Percentiles rank a stretch among this genome's conserved stretches.
These are phyloP conservation scores for Phoma sp. DNA, from an alignment of 2,329 filamentous ascomycete genomes.

Conservation along the genomic window DNA sequence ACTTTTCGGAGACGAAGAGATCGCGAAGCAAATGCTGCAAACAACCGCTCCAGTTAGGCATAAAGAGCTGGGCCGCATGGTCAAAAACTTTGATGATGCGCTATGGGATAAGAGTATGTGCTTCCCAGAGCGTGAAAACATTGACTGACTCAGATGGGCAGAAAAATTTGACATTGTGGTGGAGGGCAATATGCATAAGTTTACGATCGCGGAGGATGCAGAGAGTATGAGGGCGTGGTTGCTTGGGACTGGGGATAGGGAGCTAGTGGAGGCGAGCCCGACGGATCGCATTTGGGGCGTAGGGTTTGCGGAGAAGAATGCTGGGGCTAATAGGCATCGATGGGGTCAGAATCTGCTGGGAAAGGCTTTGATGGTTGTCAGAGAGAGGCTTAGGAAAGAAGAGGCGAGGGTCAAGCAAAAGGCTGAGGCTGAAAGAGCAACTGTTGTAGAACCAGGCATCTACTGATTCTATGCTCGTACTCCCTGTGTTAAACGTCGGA, in stretches of 20 bases:
- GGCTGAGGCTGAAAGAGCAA: neutral
- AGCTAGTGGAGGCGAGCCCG: slow-evolving; percentile 62
- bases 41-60: slow-evolving; percentile 56
- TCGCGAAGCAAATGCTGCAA: slow-evolving; percentile 57
- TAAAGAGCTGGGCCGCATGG: slow-evolving; percentile 62
- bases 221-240: slow-evolving; percentile 56
- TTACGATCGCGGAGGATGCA: slow-evolving; percentile 54
- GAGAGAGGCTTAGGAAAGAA: slow-evolving; percentile 58
- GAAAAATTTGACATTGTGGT: slow-evolving; percentile 62
- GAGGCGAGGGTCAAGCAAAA: neutral
- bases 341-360: slow-evolving; percentile 73
- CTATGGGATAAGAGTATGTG: slow-evolving; percentile 56
- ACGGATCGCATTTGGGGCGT: slow-evolving; percentile 70
- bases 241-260: slow-evolving; percentile 63
- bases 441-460: no score
- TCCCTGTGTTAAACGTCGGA: no score
- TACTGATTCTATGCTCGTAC: no score
- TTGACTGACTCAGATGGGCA: slow-evolving; percentile 12
- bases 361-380: slow-evolving; percentile 65
- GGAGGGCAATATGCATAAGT: slow-evolving; percentile 65
- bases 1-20: slow-evolving; percentile 50
- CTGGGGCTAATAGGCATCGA: slow-evolving; percentile 52
- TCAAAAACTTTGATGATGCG: slow-evolving; percentile 58
- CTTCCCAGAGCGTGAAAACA: no score
- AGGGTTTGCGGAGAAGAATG: slow-evolving; percentile 62